Evolutionary conservation across 352 stramenopile species (phyloP).

Genomic region (Globisporangium megalacanthum): DNA sequence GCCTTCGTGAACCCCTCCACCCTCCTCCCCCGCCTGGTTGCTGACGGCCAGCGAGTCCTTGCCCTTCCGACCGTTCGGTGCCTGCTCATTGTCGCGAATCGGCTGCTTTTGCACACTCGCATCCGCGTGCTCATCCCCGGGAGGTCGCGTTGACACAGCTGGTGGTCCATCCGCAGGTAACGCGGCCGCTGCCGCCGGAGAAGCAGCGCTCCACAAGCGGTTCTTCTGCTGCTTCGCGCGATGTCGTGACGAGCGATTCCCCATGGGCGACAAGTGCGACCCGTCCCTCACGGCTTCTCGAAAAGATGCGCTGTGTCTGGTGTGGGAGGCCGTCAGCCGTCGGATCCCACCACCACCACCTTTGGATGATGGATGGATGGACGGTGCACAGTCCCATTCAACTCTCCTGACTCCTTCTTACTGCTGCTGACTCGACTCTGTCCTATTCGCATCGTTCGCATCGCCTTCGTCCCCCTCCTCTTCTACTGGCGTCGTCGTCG

Average conservation of each 20-base stretch:
- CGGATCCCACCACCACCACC: too few species aligned
- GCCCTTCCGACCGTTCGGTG: neutral
- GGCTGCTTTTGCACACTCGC: neutral
- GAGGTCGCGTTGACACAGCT: neutral
- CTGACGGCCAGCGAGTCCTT: neutral
- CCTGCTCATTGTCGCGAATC: neutral
- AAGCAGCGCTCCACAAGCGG: neutral
- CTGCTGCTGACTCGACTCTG: too few species aligned
- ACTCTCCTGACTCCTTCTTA: too few species aligned
- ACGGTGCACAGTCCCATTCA: too few species aligned
- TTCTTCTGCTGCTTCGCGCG: conserved; percentile 1
- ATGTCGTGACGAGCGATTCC: conserved; percentile 8
- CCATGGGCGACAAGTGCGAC: neutral
- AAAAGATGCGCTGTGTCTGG: too few species aligned
- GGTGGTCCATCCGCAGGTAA: neutral
- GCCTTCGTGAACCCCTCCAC: neutral
- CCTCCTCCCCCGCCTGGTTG: neutral
- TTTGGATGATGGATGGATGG: too few species aligned
- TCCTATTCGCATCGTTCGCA: too few species aligned
- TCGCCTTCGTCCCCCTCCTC: neutral
- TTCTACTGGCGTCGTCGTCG: neutral
- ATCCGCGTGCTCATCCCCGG: neutral
- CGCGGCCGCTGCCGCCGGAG: neutral
- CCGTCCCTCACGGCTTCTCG: neutral
- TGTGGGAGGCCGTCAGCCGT: too few species aligned